Percentiles rank a stretch among this genome's conserved stretches.
phyloP scores from a whole-genome alignment of 2,329 filamentous ascomycete species.

The Penicillium sp. region DNA sequence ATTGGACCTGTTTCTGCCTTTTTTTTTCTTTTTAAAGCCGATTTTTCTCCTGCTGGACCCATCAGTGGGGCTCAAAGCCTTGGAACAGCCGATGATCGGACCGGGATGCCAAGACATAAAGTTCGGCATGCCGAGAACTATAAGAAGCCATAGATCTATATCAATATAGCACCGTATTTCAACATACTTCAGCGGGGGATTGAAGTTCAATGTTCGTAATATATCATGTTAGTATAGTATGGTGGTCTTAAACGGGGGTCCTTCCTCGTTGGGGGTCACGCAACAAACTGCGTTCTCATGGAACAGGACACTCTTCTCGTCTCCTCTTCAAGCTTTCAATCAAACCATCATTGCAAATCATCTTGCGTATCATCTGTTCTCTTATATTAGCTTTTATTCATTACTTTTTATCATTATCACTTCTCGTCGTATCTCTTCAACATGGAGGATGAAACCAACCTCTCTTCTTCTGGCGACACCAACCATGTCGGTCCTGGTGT shows the following conservation, averaged over 20 bases:
- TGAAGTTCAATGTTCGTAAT: background rate
- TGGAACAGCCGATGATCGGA: slow-evolving; percentile 21
- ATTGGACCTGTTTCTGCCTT: background rate
- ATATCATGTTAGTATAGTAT: background rate
- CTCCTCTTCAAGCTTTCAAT: background rate
- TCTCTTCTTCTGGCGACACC: background rate
- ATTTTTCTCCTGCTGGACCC: slow-evolving; percentile 16
- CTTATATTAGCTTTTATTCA: background rate
- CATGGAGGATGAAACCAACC: background rate
- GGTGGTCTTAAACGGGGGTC: background rate
- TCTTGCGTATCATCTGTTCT: background rate
- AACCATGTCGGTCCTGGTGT: background rate
- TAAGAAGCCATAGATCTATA: background rate
- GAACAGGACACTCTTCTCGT: background rate
- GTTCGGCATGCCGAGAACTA: slow-evolving; percentile 8
- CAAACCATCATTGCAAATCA: no score
- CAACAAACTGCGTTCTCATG: background rate
- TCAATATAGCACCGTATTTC: background rate
- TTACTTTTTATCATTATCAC: background rate
- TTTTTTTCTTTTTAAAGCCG: background rate
- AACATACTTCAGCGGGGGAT: background rate
- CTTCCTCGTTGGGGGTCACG: background rate
- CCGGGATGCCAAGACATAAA: slow-evolving; percentile 17
- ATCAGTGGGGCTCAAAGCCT: slow-evolving; percentile 14
- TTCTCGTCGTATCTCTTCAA: background rate